These are phyloP conservation scores for Saccharomycopsis oosterbeekiorum DNA, from an alignment of 805 yeast species.

Conservation along the genomic window DNA sequence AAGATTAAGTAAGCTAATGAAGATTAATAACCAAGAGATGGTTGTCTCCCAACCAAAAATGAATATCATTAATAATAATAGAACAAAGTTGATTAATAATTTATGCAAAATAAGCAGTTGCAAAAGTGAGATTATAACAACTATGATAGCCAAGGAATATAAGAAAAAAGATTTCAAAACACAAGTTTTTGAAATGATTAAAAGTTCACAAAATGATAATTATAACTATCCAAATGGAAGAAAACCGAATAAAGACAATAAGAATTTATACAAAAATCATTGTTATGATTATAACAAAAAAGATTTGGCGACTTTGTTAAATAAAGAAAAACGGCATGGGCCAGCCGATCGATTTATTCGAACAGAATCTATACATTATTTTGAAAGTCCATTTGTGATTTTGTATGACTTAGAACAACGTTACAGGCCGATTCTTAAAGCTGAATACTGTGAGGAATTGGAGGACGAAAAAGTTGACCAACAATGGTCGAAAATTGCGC, in stretches of 20 bases:
- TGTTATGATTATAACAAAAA: conserved; percentile 1
- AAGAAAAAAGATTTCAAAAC: conserved; percentile 9
- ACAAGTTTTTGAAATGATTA: conserved; percentile 8
- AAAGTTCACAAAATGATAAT: conserved; percentile 1
- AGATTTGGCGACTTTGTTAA: conserved; percentile 50
- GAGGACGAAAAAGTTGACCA: conserved; percentile 6
- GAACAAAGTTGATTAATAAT: conserved; percentile 8
- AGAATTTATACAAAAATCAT: not conserved
- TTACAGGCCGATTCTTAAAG: conserved; percentile 67
- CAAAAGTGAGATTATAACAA: not conserved
- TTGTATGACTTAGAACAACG: conserved; percentile 73
- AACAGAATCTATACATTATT: conserved; percentile 76
- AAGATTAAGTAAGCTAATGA: not conserved
- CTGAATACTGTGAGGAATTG: conserved; percentile 37
- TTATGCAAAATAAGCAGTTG: conserved; percentile 5
- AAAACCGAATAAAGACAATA: not conserved
- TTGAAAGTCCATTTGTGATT: conserved; percentile 63
- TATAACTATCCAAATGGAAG: not conserved
- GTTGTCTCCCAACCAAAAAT: not conserved
- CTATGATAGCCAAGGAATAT: not conserved
- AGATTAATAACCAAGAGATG: not conserved
- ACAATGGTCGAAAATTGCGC: conserved; percentile 50
- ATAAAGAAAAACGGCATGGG: conserved; percentile 79
- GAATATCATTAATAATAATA: conserved; percentile 1
- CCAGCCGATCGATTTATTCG: conserved; percentile 75